These are phyloP conservation scores for Arabidopsis suecica DNA, from an alignment of 345 rosid species.

Conservation along the genomic window DNA sequence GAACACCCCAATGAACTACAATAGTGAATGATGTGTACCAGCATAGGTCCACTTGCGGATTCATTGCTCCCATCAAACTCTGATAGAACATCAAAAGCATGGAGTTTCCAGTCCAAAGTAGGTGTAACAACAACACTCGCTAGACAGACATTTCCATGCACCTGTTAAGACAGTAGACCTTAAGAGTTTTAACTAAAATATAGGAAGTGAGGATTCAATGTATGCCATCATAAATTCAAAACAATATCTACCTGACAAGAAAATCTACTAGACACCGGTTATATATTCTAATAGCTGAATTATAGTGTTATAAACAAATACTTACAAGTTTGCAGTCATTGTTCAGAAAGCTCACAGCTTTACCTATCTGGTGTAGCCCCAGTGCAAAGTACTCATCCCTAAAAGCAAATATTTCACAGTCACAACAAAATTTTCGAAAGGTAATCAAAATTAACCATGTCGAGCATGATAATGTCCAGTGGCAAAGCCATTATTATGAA, in stretches of 20 bases:
- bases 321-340: slow-evolving; percentile 98
- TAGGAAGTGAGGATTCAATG: neutral
- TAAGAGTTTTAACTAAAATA: slow-evolving; percentile 6
- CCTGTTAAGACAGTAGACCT: slow-evolving; percentile 52
- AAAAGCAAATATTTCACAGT: slow-evolving; percentile 31
- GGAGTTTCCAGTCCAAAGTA: slow-evolving; percentile 99
- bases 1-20: slow-evolving; percentile 13
- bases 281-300: slow-evolving; percentile 18
- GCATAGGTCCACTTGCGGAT: slow-evolving; percentile 91
- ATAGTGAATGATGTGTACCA: slow-evolving; percentile 60
- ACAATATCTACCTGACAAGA: slow-evolving; percentile 17
- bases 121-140: slow-evolving; percentile 94
- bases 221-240: slow-evolving; percentile 6
- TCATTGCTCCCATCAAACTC: slow-evolving; percentile 90
- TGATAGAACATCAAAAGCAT: slow-evolving; percentile 95
- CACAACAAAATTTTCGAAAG: slow-evolving; percentile 1
- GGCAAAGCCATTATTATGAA: slow-evolving; percentile 1
- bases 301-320: slow-evolving; percentile 5
- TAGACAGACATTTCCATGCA: slow-evolving; percentile 95
- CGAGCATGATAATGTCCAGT: slow-evolving; percentile 6
- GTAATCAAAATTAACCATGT: neutral
- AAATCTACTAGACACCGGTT: slow-evolving; percentile 6
- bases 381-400: slow-evolving; percentile 99
- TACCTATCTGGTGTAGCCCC: slow-evolving; percentile 91
- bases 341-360: slow-evolving; percentile 98